These are phyloP conservation scores for Fusarium torreyae DNA, from an alignment of 2,329 filamentous ascomycete genomes.

Conservation along the genomic window DNA sequence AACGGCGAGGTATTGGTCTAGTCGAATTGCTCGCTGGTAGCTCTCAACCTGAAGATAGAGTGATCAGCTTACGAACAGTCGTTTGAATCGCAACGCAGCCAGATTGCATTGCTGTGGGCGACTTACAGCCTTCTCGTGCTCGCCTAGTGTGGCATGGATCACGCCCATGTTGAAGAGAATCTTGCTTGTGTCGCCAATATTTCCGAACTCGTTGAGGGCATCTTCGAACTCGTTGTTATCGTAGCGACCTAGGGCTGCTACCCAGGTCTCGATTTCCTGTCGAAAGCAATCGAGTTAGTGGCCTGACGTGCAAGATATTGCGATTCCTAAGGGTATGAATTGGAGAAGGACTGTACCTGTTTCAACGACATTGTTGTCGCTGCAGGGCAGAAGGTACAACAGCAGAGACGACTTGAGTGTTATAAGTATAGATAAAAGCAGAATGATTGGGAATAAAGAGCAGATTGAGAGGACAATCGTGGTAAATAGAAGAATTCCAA, in stretches of 20 bases:
- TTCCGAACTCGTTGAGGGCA: constrained; percentile 85
- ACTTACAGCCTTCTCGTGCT: constrained; percentile 94
- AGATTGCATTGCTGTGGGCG: not conserved
- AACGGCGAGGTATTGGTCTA: constrained; percentile 96
- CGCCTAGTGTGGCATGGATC: constrained; percentile 95
- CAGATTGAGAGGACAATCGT: constrained; percentile 22
- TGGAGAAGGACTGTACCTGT: constrained; percentile 63
- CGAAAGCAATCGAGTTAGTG: constrained; percentile 32
- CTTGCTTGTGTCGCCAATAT: constrained; percentile 95
- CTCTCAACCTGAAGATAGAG: constrained; percentile 80
- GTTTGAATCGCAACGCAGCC: not conserved
- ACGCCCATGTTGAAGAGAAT: constrained; percentile 99
- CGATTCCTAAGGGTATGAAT: not conserved
- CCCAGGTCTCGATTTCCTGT: constrained; percentile 99
- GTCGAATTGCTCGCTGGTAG: constrained; percentile 90
- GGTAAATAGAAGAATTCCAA: constrained; percentile 40
- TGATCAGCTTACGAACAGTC: constrained; percentile 36
- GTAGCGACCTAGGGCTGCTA: constrained; percentile 89
- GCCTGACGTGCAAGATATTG: constrained; percentile 22
- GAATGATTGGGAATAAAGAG: constrained; percentile 18
- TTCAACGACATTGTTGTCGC: constrained; percentile 70
- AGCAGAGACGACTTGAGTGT: constrained; percentile 23
- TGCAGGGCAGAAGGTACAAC: constrained; percentile 44
- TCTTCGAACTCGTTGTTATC: constrained; percentile 98
- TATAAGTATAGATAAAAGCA: constrained; percentile 13